These are phyloP conservation scores for Anthracocystis panici-leucophaei DNA, from an alignment of 1,284 basidiomycete genomes.

Conservation along the genomic window DNA sequence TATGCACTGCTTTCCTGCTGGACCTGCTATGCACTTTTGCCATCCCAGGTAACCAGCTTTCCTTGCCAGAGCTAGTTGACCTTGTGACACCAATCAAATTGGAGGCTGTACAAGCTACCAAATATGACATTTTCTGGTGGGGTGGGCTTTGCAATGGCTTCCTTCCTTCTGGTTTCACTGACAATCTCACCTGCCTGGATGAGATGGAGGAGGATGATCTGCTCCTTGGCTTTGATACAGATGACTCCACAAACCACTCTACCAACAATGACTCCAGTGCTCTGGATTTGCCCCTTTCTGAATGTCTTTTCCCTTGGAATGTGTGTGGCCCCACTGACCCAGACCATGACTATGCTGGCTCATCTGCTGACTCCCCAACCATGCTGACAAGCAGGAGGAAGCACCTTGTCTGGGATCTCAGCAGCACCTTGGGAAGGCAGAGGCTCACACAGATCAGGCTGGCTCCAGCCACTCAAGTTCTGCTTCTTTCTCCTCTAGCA, in stretches of 20 bases:
- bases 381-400: no score
- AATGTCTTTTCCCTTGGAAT: no score
- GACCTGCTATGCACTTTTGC: not conserved
- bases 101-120: not conserved
- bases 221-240: no score
- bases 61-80: not conserved
- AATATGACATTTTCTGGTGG: not conserved
- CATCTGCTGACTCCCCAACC: no score
- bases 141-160: not conserved
- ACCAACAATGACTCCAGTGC: no score
- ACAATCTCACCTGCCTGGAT: not conserved
- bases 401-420: no score
- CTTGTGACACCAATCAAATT: not conserved
- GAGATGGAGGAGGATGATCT: not conserved
- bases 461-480: not conserved
- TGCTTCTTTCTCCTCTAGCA: not conserved
- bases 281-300: no score
- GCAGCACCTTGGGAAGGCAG: no score
- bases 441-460: no score
- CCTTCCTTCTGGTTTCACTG: not conserved
- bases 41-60: not conserved
- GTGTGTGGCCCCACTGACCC: no score
- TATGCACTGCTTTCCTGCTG: not conserved
- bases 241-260: no score
- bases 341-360: no score